Base-by-base conservation (phyloP, 495 filamentous ascomycete species). In the Aspergillus taichungensis region DNA sequence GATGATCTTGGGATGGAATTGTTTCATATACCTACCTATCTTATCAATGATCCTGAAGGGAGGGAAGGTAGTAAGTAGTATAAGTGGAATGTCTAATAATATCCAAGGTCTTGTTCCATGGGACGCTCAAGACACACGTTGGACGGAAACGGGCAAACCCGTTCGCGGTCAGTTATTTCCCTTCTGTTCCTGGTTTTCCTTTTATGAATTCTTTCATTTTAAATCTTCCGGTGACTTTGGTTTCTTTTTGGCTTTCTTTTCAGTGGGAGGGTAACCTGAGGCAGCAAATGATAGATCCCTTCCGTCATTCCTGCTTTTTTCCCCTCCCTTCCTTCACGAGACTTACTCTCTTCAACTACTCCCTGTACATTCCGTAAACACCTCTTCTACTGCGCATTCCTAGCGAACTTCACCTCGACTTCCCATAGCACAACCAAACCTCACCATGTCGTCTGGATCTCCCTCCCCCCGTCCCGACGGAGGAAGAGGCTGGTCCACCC, bases 401-500 rank as follows among this genome's bases (percentile, higher is more conserved):
- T 24, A 24, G 18, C 31, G 4, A 10, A 36, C 7, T 10, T 37
- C 14, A 38, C 11, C 33, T 30, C 12, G 5, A 9, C 18, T n/a
- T 30, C 13, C 9, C 28, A 13, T 38, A 6, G 9, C 40, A n/a
- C 14, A 10, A 39, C 9, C 11, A n/a, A 11, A 13, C 35, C 18
- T 24, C 18, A 24, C 69, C 50, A 94, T 94, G 88, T 86, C 87
- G 52, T 89, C 87, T 43, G 79, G 86, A 64, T 91, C 87, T 55
- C 87, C 87, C 37, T 91, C 86, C 39, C 88, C 87, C 48, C 76
- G 77, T 43, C 79, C 77, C 7, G 30, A 30, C 50, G 84, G 84
- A 52, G 87, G 84, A 24, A 24, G 18, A 56, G 88, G 87, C 52
- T 94, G 89, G 88, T 79, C 86, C 46, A 91, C 82, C 64, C 88